Conservation (phyloP, 495 filamentous ascomycete genomes). For the Penicillium canariense region DNA sequence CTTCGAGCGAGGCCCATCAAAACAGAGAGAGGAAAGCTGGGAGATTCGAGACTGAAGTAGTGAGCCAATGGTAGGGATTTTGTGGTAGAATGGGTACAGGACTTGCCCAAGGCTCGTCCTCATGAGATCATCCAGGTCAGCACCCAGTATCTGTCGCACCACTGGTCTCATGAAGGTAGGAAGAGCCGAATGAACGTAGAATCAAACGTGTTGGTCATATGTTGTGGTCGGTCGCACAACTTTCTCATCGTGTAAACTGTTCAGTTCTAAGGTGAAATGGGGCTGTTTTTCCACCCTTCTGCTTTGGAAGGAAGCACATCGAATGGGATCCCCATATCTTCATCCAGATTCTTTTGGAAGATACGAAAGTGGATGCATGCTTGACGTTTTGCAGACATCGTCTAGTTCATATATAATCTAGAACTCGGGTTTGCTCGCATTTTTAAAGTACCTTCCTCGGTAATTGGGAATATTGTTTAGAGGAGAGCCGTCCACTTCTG, state of each 20-base stretch:
- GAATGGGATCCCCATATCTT: constrained; percentile 43
- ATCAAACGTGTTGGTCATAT: constrained; percentile 28
- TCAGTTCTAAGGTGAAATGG: constrained; percentile 53
- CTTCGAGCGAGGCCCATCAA: constrained; percentile 30
- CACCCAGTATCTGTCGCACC: constrained; percentile 26
- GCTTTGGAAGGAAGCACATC: constrained; percentile 16
- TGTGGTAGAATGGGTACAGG: neutral
- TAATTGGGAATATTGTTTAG: too few relatives aligned
- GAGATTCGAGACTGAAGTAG: constrained; percentile 16
- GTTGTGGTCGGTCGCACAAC: constrained; percentile 25
- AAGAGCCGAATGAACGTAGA: constrained; percentile 30
- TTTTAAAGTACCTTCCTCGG: too few relatives aligned
- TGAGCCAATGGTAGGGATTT: constrained; percentile 1
- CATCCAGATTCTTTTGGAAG: constrained; percentile 39
- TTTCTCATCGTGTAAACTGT: constrained; percentile 41
- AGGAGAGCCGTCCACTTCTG: constrained; percentile 1
- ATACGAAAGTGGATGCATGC: too few relatives aligned
- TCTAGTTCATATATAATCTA: too few relatives aligned
- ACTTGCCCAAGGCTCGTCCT: constrained; percentile 24
- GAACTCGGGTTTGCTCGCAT: too few relatives aligned
- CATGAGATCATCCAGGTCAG: constrained; percentile 27
- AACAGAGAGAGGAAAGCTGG: constrained; percentile 26
- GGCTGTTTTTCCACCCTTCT: constrained; percentile 50
- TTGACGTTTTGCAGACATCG: too few relatives aligned
- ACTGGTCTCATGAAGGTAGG: constrained; percentile 13